Base-by-base conservation (phyloP, 345 rosid species). In the Schrenkiella parvula region DNA sequence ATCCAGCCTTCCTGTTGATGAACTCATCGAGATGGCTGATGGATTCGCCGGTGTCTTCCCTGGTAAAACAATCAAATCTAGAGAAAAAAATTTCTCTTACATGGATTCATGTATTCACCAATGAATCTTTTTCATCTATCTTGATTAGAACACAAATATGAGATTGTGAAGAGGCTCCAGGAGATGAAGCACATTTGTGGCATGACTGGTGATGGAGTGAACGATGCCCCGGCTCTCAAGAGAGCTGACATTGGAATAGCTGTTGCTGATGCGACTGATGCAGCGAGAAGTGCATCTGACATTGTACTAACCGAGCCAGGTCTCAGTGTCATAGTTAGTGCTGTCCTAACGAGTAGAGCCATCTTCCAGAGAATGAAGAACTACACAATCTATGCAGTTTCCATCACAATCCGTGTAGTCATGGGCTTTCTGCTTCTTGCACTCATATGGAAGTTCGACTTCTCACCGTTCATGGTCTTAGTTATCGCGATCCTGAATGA, bases 351-450 rank as follows among this genome's bases (percentile, higher is more conserved):
- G 22, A 93, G 98, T 74, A 82, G 97, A 70, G 97, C 97, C 34
- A 93, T 90, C 78, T 93, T 93, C 73, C 98, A 93, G 77, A 84
- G 98, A 71, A 93, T 93, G 98, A 93, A 93, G 81, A 93, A 93
- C 79, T 93, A 93, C 84, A 93, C 98, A 56, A 93, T 93, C 64
- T 93, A 93, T 79, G 98, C 98, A 7, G 98, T 93, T 55, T 90
- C 98, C 14, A 87, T 93, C 46, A 93, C 97, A 1, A 88, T 93
- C 64, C 93, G 97, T 73, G 85, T 93, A 32, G 97, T 93, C 68
- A 68, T 90, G 35, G 97, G 97, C 14, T 93, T 93, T 66, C 39
- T 87, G 87, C 86, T 93, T 41, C 84, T 93, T 38, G 97, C 97
- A 54, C 96, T 93, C 4, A 89, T 93, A 32, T 93, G 98, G 98